A percentile compares a stretch with the other conserved stretches of the same genome.
Conservation (phyloP, 768 basidiomycete genomes). For the Auriscalpium microsporum region DNA sequence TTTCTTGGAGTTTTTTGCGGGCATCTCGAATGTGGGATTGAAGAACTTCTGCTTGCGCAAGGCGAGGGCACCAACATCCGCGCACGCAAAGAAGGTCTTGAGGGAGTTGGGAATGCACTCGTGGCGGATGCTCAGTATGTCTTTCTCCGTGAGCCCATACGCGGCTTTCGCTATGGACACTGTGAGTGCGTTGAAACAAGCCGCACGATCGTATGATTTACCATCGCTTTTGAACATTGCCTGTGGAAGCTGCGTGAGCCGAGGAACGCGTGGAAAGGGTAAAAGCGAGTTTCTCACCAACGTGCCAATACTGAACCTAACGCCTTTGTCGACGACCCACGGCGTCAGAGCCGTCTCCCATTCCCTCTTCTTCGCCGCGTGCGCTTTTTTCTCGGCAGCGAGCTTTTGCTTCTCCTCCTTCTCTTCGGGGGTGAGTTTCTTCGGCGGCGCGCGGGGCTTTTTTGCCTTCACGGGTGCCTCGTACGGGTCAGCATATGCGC, state of each 20-base stretch:
- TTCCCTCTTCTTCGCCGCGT: background rate
- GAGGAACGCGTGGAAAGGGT: too few relatives aligned
- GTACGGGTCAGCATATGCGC: background rate
- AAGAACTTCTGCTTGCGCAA: background rate
- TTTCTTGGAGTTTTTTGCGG: background rate
- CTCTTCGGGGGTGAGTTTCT: background rate
- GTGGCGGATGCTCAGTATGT: background rate
- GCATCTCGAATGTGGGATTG: background rate
- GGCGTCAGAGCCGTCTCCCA: background rate
- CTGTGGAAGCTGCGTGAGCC: background rate
- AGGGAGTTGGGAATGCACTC: background rate
- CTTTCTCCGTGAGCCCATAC: background rate
- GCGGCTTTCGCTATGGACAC: background rate
- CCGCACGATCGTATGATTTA: background rate
- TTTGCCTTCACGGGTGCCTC: background rate
- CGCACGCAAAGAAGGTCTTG: constrained; percentile 1
- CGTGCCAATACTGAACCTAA: background rate
- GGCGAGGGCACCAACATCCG: background rate
- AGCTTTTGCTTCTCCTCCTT: background rate
- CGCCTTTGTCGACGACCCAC: background rate
- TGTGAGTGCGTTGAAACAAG: background rate
- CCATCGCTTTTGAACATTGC: background rate
- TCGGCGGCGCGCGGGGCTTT: background rate
- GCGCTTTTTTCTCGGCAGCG: background rate
- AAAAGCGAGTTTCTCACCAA: background rate